A percentile compares a stretch with the other conserved stretches of the same genome.
Evolutionary conservation across 2,329 filamentous ascomycete species (phyloP).

Genomic region (Monilinia aucupariae): DNA sequence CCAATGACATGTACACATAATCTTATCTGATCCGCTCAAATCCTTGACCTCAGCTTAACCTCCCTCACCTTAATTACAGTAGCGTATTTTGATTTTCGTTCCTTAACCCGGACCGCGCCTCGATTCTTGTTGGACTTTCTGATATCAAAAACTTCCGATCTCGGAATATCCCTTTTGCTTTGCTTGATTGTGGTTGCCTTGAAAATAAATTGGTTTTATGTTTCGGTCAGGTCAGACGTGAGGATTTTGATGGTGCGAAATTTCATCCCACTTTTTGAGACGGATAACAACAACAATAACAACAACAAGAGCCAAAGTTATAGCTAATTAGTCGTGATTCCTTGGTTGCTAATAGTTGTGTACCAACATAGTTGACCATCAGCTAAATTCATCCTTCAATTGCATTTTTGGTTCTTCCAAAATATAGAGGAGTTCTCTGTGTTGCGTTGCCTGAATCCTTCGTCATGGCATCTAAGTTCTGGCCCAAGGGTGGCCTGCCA

Average conservation of each 20-base stretch:
- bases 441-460: slow-evolving; percentile 34
- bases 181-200: background rate
- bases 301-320: no score
- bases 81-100: background rate
- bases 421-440: background rate
- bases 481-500: slow-evolving; percentile 34
- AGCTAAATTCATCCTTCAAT: background rate
- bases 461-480: slow-evolving; percentile 39
- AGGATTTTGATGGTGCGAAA: background rate
- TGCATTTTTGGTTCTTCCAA: background rate
- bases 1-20: background rate
- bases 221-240: background rate
- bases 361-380: no score
- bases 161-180: no score
- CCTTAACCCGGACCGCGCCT: background rate
- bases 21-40: slow-evolving; percentile 13
- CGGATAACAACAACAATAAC: background rate
- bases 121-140: no score
- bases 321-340: background rate
- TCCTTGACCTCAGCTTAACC: background rate
- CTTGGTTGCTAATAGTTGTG: background rate
- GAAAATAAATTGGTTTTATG: background rate
- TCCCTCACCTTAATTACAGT: background rate
- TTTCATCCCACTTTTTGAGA: slow-evolving; percentile 8
- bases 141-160: background rate